Base-by-base conservation (phyloP, 495 filamentous ascomycete species). In the Penicillium dipodomyicola region DNA sequence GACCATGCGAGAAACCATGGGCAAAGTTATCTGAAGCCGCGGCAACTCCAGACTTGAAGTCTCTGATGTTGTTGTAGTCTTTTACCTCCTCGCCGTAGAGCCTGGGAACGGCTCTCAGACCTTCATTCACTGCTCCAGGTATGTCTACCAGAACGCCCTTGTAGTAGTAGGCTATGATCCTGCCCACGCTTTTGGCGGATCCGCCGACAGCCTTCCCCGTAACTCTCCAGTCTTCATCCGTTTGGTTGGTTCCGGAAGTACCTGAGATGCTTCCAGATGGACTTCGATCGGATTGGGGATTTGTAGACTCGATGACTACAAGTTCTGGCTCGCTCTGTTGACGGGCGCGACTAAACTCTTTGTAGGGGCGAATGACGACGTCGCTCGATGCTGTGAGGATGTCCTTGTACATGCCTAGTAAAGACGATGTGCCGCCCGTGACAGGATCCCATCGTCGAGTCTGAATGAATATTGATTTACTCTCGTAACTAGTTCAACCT, bases 101-200 rank as follows among this genome's bases (percentile, higher is more conserved):
- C 1, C 88, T 81, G 1, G 91, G 91, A 0, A 90, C 87, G 59
- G 92, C 92, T 66, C 93, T 89, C 56, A 93, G 88, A 2, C 91
- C 91, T 63, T 92, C 89, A 3, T 87, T 83, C 3, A 92, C 65
- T 0, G 90, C 88, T 1, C 92, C 72, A 5, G 82, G 80, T 20
- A 94, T 76, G 61, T 92, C 87, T 57, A 92, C 85, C 15, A 72
- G 30, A 9, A 70, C 50, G 1, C 72, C 74, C 54, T 72, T 77
- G 54, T 66, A 71, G 46, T 65, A 65, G 27, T 61, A 55, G 4
- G 66, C 63, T 12, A 68, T 49, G 23, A 75, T 58, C 27, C 71
- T 65, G 2, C 72, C 74, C 8, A 78, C 45, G 14, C 72, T 69
- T 22, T 68, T 73, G 2, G 65, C 68, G 0, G 70, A 70, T 1